Conservation (phyloP, 2,329 filamentous ascomycete genomes). For the Fusarium aywerte region DNA sequence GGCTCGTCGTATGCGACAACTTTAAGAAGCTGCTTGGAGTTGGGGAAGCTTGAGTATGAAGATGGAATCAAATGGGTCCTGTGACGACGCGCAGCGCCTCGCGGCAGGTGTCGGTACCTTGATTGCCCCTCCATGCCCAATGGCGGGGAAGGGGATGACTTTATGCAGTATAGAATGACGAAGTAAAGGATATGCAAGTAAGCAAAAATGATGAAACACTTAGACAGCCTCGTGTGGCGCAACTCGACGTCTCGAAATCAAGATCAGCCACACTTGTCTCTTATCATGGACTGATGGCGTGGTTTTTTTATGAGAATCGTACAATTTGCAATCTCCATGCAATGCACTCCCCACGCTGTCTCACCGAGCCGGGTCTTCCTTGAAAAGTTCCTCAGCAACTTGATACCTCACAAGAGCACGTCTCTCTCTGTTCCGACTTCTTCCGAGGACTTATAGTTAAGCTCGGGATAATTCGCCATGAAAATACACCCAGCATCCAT, state of each 20-base stretch:
- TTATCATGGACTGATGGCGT: slow-evolving; percentile 37
- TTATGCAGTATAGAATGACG: slow-evolving; percentile 1
- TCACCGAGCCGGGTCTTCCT: slow-evolving; percentile 21
- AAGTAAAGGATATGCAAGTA: slow-evolving; percentile 21
- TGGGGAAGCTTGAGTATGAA: not conserved
- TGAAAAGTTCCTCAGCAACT: slow-evolving; percentile 18
- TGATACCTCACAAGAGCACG: not conserved
- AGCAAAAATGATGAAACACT: not conserved
- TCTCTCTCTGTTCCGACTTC: slow-evolving; percentile 10
- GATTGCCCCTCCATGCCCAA: slow-evolving; percentile 41
- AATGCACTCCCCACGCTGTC: slow-evolving; percentile 30
- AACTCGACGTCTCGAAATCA: not conserved
- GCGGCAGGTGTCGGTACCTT: slow-evolving; percentile 28
- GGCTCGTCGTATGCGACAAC: slow-evolving; percentile 23
- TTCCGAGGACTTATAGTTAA: slow-evolving; percentile 1
- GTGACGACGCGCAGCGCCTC: slow-evolving; percentile 37
- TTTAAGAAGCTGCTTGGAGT: slow-evolving; percentile 28
- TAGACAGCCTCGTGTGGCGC: not conserved
- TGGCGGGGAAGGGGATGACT: slow-evolving; percentile 31
- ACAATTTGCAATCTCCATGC: slow-evolving; percentile 33
- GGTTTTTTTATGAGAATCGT: slow-evolving; percentile 36
- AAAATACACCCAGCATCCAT: slow-evolving; percentile 12
- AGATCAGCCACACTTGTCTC: slow-evolving; percentile 10
- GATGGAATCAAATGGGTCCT: slow-evolving; percentile 34
- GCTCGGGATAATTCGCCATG: slow-evolving; percentile 17